Conservation (phyloP, 1,284 basidiomycete species). For the Apiotrichum akiyoshidainum region DNA sequence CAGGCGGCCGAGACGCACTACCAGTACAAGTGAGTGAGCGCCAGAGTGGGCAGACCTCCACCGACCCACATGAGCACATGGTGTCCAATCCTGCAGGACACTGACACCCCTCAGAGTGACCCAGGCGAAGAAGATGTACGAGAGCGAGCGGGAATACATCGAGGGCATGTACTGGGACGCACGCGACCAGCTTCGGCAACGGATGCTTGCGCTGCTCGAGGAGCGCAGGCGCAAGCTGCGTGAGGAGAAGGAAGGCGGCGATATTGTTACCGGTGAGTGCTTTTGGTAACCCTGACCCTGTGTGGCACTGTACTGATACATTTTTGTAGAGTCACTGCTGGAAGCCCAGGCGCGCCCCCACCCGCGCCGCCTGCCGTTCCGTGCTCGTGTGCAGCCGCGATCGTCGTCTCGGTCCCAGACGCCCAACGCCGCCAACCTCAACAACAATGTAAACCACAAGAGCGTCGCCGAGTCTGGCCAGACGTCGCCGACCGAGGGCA, state of each 20-base stretch:
- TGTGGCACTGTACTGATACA: constrained; percentile 1
- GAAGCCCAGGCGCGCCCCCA: constrained; percentile 42
- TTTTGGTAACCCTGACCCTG: background rate
- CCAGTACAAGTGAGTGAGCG: constrained; percentile 49
- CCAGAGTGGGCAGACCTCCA: background rate
- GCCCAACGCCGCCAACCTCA: constrained; percentile 5
- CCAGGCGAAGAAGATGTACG: constrained; percentile 50
- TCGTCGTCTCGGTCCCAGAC: constrained; percentile 14
- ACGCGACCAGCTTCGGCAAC: constrained; percentile 48
- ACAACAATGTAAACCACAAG: constrained; percentile 7
- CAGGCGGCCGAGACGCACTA: constrained; percentile 52
- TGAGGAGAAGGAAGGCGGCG: constrained; percentile 56
- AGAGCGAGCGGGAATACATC: constrained; percentile 53
- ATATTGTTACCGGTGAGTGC: constrained; percentile 53
- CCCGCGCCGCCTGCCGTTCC: constrained; percentile 38
- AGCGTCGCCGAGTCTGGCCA: constrained; percentile 14
- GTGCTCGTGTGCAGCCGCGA: constrained; percentile 21
- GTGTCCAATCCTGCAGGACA: too few relatives aligned
- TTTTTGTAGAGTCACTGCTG: constrained; percentile 37
- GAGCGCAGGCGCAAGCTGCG: constrained; percentile 53
- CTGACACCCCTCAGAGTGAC: constrained; percentile 25
- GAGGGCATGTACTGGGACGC: constrained; percentile 54
- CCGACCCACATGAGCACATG: too few relatives aligned
- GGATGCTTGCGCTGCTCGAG: constrained; percentile 53
- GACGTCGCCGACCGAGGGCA: constrained; percentile 22